Evolutionary conservation across 208 protist genomes (phyloP).

Genomic region (Wallacemonas collosoma): DNA sequence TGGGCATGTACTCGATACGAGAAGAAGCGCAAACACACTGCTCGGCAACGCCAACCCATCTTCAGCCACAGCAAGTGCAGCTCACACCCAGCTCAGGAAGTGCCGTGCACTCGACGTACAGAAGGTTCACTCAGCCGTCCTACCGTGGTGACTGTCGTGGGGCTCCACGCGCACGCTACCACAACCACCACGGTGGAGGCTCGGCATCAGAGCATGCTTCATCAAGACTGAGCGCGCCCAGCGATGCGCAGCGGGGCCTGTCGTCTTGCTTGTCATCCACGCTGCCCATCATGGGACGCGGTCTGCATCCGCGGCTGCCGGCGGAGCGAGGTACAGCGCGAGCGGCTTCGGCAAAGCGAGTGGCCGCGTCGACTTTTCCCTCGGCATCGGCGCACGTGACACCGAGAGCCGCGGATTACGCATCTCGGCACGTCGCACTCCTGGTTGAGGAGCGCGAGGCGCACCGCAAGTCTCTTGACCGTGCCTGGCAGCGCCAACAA

Average conservation of each 20-base stretch:
- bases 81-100: not conserved
- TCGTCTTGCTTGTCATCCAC: constrained; percentile 2
- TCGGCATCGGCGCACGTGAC: no score
- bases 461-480: constrained; percentile 25
- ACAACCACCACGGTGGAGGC: no score
- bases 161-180: no score
- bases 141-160: no score
- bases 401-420: not conserved
- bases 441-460: constrained; percentile 25
- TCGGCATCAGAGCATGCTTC: no score
- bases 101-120: not conserved
- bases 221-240: no score
- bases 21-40: not conserved
- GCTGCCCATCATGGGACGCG: constrained; percentile 3
- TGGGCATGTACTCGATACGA: not conserved
- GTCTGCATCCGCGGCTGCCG: not conserved
- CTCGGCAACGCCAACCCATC: no score
- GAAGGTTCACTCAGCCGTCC: no score
- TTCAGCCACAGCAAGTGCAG: not conserved
- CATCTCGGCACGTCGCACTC: constrained; percentile 3
- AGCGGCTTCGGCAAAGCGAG: no score
- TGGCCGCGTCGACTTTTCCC: no score
- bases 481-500: constrained; percentile 16
- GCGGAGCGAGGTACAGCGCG: no score
- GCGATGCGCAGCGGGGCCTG: not conserved